A percentile compares a stretch with the other conserved stretches of the same genome.
Evolutionary conservation across 331 rosid genomes (phyloP).

Genomic region (Quercus phellos): DNA sequence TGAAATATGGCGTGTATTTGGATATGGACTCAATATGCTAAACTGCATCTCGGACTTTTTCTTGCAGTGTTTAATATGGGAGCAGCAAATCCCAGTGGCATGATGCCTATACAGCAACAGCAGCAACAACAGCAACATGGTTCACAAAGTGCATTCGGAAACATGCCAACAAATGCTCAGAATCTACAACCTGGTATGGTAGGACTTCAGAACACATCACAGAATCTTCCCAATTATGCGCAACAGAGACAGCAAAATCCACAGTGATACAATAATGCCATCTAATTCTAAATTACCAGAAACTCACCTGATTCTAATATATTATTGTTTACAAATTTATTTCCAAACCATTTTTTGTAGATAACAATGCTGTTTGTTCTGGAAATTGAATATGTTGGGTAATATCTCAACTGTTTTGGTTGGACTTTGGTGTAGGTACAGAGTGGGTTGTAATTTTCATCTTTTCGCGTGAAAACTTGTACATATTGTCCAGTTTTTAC

Average conservation of each 20-base stretch:
- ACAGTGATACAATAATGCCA: slow-evolving; percentile 16
- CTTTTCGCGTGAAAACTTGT: neutral
- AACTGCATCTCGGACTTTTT: slow-evolving; percentile 21
- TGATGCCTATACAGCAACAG: slow-evolving; percentile 63
- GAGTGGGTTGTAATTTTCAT: neutral
- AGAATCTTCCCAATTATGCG: slow-evolving; percentile 69
- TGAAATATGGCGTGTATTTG: neutral
- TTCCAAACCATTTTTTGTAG: slow-evolving; percentile 1
- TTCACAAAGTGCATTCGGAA: slow-evolving; percentile 72
- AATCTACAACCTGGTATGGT: slow-evolving; percentile 76
- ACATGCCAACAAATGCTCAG: slow-evolving; percentile 68
- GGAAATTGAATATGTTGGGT: neutral
- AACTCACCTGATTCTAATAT: neutral
- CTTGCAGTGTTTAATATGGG: slow-evolving; percentile 85
- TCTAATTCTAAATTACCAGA: neutral
- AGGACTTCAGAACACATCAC: slow-evolving; percentile 62
- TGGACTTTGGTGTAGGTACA: neutral
- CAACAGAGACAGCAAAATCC: slow-evolving; percentile 93
- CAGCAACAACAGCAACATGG: slow-evolving; percentile 45
- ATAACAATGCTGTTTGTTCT: neutral
- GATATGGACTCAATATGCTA: neutral
- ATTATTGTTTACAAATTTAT: neutral
- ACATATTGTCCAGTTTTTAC: neutral
- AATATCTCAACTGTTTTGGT: neutral
- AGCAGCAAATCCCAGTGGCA: slow-evolving; percentile 61